These are phyloP conservation scores for Ascochyta viciae-villosae DNA, from an alignment of 2,329 filamentous ascomycete genomes.

Conservation along the genomic window DNA sequence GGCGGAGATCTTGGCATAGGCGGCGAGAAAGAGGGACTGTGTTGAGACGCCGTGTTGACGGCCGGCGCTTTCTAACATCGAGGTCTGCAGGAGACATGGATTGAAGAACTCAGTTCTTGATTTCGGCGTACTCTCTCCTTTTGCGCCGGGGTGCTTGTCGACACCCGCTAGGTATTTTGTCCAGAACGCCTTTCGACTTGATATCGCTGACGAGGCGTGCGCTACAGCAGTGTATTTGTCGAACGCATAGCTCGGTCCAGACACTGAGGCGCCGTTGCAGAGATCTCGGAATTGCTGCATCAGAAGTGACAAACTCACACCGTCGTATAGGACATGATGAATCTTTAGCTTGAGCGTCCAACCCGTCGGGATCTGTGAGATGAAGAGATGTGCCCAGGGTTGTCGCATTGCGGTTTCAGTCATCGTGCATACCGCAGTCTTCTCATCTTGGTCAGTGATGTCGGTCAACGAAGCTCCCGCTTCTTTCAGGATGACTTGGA, in stretches of 20 bases:
- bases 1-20: slow-evolving; percentile 65
- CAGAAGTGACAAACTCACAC: slow-evolving; percentile 74
- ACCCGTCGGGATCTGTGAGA: slow-evolving; percentile 35
- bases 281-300: slow-evolving; percentile 59
- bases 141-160: slow-evolving; percentile 13
- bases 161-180: slow-evolving; percentile 51
- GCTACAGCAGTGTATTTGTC: slow-evolving; percentile 50
- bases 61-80: slow-evolving; percentile 52
- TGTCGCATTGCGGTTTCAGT: slow-evolving; percentile 22
- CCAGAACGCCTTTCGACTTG: slow-evolving; percentile 58
- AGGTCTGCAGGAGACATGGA: slow-evolving; percentile 56
- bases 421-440: slow-evolving; percentile 2
- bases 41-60: slow-evolving; percentile 65
- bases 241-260: slow-evolving; percentile 42
- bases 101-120: slow-evolving; percentile 55
- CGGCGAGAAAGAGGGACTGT: slow-evolving; percentile 78
- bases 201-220: background rate
- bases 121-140: slow-evolving; percentile 37
- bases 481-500: slow-evolving; percentile 67
- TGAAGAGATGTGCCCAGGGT: slow-evolving; percentile 48
- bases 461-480: slow-evolving; percentile 44
- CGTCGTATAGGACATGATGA: slow-evolving; percentile 90
- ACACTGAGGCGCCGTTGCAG: slow-evolving; percentile 44
- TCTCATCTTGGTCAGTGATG: slow-evolving; percentile 24
- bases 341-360: slow-evolving; percentile 61